Base-by-base conservation (phyloP, 768 basidiomycete genomes). In the Amanita polypyramis region DNA sequence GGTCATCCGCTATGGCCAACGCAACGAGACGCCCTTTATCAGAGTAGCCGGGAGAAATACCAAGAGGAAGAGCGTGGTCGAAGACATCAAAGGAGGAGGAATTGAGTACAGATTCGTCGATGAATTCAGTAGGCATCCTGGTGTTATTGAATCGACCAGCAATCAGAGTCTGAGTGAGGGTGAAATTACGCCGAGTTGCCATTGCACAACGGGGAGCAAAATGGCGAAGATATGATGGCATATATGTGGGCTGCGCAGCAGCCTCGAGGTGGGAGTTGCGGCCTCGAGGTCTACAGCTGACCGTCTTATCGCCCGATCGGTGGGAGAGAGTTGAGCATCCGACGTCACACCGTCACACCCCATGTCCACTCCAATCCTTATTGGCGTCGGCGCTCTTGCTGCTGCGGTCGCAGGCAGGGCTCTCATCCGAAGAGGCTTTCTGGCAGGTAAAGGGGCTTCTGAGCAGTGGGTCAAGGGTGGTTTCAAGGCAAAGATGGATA, bases 401-500 rank as follows among this genome's bases (percentile, higher is more conserved):
- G 83, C 86, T 36, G 88, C 81, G 10, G 64, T 91, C 7, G 76
- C 77, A 17, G 89, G 87, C 5, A 74, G 91, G 41, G 80, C 81
- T 38, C 64, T 89, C 10, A 56, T 92, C 37, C 75, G 82, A 36
- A 73, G 72, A 19, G 84, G 84, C 2, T 54, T 76, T 4, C 69
- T 82, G 53, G 65, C 74, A 21, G 82, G 76, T 10, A 75, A 68
- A 54, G 70, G 69, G 19, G 82, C 74, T 9, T 83, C 82, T 10
- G 84, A 92, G 36, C 76, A 94, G 62, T 98, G 90, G 80, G 82
- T 73, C 14, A 91, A 83, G 65, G 95, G 95, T 48, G 95, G 96
- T 6, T 99, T 99, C 77, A 84, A 81, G 61, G 72, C 79, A 21
- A 96, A 91, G 73, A 98, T 98, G 94, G 95, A 98, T 61, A 74